Conservation (phyloP, 495 filamentous ascomycete genomes). For the Hypoxylon trugodes region DNA sequence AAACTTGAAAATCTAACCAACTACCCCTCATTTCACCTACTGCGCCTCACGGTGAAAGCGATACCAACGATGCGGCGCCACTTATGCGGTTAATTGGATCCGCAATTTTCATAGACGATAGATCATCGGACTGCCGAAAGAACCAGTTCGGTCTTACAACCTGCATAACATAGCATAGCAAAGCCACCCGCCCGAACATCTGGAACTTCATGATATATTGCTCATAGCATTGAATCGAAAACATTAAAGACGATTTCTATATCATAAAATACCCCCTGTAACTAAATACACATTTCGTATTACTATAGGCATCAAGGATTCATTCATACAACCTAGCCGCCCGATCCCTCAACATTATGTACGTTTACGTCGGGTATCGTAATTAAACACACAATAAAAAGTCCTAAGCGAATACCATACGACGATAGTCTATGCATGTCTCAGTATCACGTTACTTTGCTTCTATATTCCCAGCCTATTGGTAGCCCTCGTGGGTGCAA, state of each 20-base stretch:
- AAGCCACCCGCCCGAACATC: no score
- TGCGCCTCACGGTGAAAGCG: constrained; percentile 32
- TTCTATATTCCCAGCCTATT: neutral
- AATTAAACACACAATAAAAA: constrained; percentile 4
- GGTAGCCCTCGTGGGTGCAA: neutral
- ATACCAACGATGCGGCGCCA: constrained; percentile 14
- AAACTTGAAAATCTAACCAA: no score
- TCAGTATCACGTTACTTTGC: constrained; percentile 10
- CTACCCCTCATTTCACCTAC: no score
- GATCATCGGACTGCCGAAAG: constrained; percentile 17
- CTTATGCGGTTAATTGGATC: constrained; percentile 25
- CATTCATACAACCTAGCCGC: constrained; percentile 3
- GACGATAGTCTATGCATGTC: neutral
- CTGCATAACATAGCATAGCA: neutral
- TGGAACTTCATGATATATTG: neutral
- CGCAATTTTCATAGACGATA: neutral
- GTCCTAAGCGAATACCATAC: neutral
- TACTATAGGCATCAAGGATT: no score
- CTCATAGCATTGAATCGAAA: no score
- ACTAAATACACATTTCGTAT: neutral
- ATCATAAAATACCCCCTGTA: neutral
- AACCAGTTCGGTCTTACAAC: constrained; percentile 16
- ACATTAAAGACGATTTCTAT: no score
- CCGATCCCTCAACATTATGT: constrained; percentile 7
- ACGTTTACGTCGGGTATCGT: constrained; percentile 12